phyloP scores from a whole-genome alignment of 1,284 basidiomycete genomes.

The Apiotrichum gracile region DNA sequence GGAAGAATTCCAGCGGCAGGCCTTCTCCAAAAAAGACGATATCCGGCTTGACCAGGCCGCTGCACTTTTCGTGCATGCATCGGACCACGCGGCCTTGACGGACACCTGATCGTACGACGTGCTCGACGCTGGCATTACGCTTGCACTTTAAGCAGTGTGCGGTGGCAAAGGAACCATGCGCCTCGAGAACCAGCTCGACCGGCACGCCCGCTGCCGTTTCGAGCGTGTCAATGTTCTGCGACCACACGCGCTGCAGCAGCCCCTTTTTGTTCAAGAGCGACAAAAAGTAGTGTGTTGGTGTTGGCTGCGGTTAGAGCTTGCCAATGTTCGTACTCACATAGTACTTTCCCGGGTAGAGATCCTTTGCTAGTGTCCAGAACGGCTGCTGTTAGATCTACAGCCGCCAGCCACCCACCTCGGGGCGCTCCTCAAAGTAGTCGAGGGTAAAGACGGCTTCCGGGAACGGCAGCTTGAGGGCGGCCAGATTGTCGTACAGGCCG shows the following conservation, averaged over 20 bases:
- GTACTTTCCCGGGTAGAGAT: slow-evolving; percentile 63
- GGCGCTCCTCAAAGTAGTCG: slow-evolving; percentile 44
- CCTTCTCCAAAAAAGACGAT: slow-evolving; percentile 92
- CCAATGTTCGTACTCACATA: slow-evolving; percentile 20
- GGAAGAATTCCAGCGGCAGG: slow-evolving; percentile 47
- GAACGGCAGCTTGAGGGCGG: slow-evolving; percentile 52
- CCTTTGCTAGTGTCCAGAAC: slow-evolving; percentile 82
- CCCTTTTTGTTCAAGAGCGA: slow-evolving; percentile 37
- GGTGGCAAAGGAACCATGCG: slow-evolving; percentile 83
- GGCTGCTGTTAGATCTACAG: slow-evolving; percentile 23
- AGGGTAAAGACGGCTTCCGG: slow-evolving; percentile 56
- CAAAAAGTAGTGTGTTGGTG: slow-evolving; percentile 84
- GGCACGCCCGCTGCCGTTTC: slow-evolving; percentile 80
- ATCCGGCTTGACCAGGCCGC: slow-evolving; percentile 77
- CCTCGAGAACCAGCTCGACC: slow-evolving; percentile 72
- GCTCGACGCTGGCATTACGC: slow-evolving; percentile 54
- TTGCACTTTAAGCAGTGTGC: slow-evolving; percentile 72
- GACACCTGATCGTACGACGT: slow-evolving; percentile 63
- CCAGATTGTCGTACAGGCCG: slow-evolving; percentile 53
- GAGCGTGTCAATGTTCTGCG: slow-evolving; percentile 71
- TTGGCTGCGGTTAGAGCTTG: slow-evolving; percentile 63
- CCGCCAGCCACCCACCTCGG: slow-evolving; percentile 28
- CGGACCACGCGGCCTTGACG: slow-evolving; percentile 57
- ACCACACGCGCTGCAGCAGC: slow-evolving; percentile 41
- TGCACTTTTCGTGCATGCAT: slow-evolving; percentile 54